Evolutionary conservation across 345 rosid species (phyloP), one percentile per base, ranked within the genome.

Genomic region (Linum lewisii): DNA sequence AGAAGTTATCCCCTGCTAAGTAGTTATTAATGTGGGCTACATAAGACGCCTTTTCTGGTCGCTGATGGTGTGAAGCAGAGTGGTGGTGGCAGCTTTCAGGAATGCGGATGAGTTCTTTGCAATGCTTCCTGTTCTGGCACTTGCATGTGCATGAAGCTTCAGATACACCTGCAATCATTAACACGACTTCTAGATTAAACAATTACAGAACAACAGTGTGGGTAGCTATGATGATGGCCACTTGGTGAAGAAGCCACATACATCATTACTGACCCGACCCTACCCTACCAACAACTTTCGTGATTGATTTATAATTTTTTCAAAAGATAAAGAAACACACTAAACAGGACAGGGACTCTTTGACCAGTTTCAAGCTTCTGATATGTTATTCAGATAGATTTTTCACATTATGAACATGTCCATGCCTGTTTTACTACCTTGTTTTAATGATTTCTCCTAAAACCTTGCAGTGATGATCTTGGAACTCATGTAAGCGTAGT

Each of bases 31-130:
- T 89, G 63, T 93, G 99, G 55, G 85, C 83, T 2, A 85, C 94
- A 64, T 93, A 93, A 22, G 99, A 89, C 24, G 99, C 73, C 62
- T 87, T 93, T 77, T 93, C 99, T 4, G 99, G 72, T 93, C 91
- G 4, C 95, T 93, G 58, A 93, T 93, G 21, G 97, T 89, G 71
- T 93, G 99, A 63, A 93, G 83, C 77, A 93, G 44, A 38, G 92
- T 93, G 13, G 99, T 89, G 37, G 97, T 89, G 58, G 99, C 92
- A 64, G 90, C 88, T 73, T 89, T 93, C 45, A 93, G 95, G 75
- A 93, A 93, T 18, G 97, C 93, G 19, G 93, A 93, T 7, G 97
- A 87, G 74, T 85, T 85, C 74, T 89, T 93, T 8, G 80, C 74
- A 0, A 81, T 87, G 66, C 80, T 81, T 56, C 97, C 95, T 59